These are phyloP conservation scores for Kluyveromyces aestuarii DNA, from an alignment of 805 yeast species.

Conservation along the genomic window DNA sequence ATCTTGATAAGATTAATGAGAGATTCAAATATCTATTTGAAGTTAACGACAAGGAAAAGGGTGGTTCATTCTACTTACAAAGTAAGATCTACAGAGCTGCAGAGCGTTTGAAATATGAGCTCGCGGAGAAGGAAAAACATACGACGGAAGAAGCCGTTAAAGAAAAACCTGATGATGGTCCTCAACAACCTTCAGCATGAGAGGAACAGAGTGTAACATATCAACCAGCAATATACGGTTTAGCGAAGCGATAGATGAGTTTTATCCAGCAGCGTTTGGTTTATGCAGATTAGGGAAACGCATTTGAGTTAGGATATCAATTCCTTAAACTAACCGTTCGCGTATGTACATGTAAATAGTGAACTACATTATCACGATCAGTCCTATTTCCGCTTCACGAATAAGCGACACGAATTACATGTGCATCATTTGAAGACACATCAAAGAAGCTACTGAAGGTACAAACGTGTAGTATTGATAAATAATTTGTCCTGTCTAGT, in stretches of 20 bases:
- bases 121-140: slow-evolving; percentile 27
- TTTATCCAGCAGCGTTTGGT: not conserved
- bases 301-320: too few relatives aligned
- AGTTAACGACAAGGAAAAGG: slow-evolving; percentile 86
- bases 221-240: not conserved
- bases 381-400: not conserved
- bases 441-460: too few relatives aligned
- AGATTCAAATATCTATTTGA: slow-evolving; percentile 79
- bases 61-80: slow-evolving; percentile 92
- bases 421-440: too few relatives aligned
- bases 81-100: slow-evolving; percentile 90
- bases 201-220: not conserved
- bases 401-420: too few relatives aligned
- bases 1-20: slow-evolving; percentile 49
- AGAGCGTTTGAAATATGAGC: slow-evolving; percentile 78
- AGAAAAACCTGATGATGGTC: not conserved
- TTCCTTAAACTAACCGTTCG: not conserved
- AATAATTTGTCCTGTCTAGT: slow-evolving; percentile 26
- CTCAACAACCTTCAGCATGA: not conserved
- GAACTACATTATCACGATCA: not conserved
- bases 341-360: slow-evolving; percentile 3
- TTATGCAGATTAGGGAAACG: too few relatives aligned
- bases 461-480: not conserved
- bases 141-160: not conserved
- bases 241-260: not conserved